A percentile compares a stretch with the other conserved stretches of the same genome.
Conservation (phyloP, 2,329 filamentous ascomycete species). For the Aspergillus tubingensis region DNA sequence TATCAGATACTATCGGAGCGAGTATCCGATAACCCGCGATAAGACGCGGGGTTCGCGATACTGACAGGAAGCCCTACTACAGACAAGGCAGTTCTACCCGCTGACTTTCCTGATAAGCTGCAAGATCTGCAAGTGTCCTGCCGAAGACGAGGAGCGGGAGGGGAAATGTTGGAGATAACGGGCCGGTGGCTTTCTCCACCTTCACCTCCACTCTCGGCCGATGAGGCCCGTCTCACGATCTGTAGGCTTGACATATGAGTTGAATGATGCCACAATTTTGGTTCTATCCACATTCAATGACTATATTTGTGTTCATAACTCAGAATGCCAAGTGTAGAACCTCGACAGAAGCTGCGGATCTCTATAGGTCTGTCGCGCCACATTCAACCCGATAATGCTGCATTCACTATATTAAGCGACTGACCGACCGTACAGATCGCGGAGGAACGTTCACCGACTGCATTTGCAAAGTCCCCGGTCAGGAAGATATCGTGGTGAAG, state of each 20-base stretch:
- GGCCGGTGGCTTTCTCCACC: not conserved
- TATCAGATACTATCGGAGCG: no score
- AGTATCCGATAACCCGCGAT: no score
- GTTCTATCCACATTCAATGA: no score
- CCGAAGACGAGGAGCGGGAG: not conserved
- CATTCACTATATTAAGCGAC: no score
- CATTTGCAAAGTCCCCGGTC: conserved; percentile 7
- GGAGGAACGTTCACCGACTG: conserved; percentile 44
- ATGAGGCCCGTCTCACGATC: not conserved
- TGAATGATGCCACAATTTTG: not conserved
- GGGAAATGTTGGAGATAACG: not conserved
- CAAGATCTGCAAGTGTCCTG: not conserved
- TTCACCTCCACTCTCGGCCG: not conserved
- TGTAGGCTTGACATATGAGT: not conserved
- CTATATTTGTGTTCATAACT: not conserved
- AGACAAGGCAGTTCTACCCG: not conserved
- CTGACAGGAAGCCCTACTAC: no score
- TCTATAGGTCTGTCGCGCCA: not conserved
- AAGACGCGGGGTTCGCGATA: no score
- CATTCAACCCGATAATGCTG: not conserved
- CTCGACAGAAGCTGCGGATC: not conserved
- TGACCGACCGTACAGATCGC: conserved; percentile 13
- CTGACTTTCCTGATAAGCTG: not conserved
- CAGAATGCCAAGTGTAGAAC: not conserved
- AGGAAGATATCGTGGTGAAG: conserved; percentile 71